Evolutionary conservation across 305 asterid genomes (phyloP).

Genomic region (Solanum hybrid): DNA sequence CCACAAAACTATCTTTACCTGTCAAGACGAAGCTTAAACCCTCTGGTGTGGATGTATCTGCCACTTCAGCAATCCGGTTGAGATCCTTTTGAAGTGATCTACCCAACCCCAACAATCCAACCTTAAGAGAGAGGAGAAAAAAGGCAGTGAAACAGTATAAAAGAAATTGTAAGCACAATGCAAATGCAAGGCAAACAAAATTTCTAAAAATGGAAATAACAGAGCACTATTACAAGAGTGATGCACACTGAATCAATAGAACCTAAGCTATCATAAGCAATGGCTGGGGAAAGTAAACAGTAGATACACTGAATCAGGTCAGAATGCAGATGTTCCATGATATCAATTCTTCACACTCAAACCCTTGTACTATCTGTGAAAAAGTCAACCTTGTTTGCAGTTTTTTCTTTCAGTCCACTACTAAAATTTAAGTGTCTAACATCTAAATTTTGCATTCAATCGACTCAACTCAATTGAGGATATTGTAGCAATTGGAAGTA

Average conservation of each 20-base stretch:
- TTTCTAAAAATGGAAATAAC: not conserved
- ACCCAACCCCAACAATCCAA: constrained; percentile 80
- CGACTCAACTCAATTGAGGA: not conserved
- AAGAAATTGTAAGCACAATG: not conserved
- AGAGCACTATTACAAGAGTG: not conserved
- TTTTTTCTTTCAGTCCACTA: not conserved
- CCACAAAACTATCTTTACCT: constrained; percentile 33
- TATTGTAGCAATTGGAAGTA: not conserved
- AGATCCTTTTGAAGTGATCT: constrained; percentile 87
- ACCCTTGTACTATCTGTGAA: not conserved
- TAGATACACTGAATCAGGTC: not conserved
- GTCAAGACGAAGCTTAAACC: constrained; percentile 87
- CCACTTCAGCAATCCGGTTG: constrained; percentile 77
- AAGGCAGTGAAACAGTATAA: not conserved
- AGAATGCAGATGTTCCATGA: not conserved
- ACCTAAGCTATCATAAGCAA: not conserved
- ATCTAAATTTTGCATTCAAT: not conserved
- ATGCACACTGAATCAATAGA: not conserved
- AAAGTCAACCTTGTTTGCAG: not conserved
- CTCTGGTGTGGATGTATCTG: constrained; percentile 77
- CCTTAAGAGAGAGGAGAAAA: constrained; percentile 31
- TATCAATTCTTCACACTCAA: not conserved
- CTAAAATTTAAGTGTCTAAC: not conserved
- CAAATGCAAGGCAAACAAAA: not conserved
- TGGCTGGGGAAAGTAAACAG: not conserved